Evolutionary conservation across 2,329 filamentous ascomycete genomes (phyloP), one percentile per base, ranked within the genome.

Genomic region (Emergomyces orientalis): DNA sequence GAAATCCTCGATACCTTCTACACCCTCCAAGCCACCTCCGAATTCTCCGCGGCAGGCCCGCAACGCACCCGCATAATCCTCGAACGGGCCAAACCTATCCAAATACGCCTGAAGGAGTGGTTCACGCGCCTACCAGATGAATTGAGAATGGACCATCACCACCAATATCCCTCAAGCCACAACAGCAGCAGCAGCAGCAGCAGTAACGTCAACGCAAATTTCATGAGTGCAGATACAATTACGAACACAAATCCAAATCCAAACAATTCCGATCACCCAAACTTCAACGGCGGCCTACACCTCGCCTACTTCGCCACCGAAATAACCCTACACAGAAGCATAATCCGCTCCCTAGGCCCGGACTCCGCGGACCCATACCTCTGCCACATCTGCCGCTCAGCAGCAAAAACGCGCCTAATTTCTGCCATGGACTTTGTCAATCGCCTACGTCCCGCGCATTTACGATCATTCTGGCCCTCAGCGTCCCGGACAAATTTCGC

Each of bases 371-470:
- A 96, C 71, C 84, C 88, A 0, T 96, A 97, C 70, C 86, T 96
- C 59, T 84, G 91, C 62, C 90, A 95, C 75, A 96, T 97, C 69
- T 96, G 92, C 76, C 91, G 93, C 61, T 92, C 88, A 63, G 93
- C 93, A 3, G 93, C 93, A 61, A 97, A 97, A 75, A 95, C 93
- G 0, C 88, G 93, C 6, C 83, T 97, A 41, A 96, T 97, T 71
- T 95, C 90, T 27, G 91, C 92, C 66, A 96, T 97, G 89, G 93
- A 97, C 74, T 96, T 97, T 75, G 91, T 96, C 69, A 97, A 97
- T 76, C 88, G 93, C 0, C 84, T 97, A 39, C 91, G 89, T 54
- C 90, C 91, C 0, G 85, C 87, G 43, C 92, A 97, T 70, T 82
- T 97, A 37, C 86, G 88, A n/a, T 85, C 90, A 0, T 97, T 97